Percentiles rank a stretch among this genome's conserved stretches.
Evolutionary conservation across 352 stramenopile species (phyloP).

Genomic region (Phytophthora lateralis): DNA sequence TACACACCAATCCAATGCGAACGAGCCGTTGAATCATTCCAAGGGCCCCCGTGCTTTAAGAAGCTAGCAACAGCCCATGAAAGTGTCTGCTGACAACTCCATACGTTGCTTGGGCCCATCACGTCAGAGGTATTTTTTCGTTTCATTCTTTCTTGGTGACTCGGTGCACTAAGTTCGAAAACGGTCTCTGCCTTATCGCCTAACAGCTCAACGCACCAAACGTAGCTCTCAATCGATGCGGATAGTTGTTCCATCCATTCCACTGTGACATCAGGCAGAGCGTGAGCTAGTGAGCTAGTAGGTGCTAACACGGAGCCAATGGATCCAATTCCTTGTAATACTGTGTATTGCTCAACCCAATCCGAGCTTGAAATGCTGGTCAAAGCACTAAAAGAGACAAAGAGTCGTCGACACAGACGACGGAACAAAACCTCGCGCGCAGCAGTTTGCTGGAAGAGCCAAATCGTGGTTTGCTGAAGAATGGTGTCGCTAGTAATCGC

Average conservation of each 20-base stretch:
- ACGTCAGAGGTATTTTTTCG: slow-evolving; percentile 34
- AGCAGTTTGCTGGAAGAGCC: slow-evolving; percentile 51
- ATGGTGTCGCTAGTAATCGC: slow-evolving; percentile 11
- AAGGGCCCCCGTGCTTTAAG: slow-evolving; percentile 34
- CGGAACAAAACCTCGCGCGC: slow-evolving; percentile 47
- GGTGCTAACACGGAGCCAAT: slow-evolving; percentile 52
- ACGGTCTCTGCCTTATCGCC: slow-evolving; percentile 34
- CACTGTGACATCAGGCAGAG: slow-evolving; percentile 30
- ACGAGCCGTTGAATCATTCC: slow-evolving; percentile 14
- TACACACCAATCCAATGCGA: slow-evolving; percentile 30
- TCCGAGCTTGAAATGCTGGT: slow-evolving; percentile 42
- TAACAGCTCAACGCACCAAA: slow-evolving; percentile 59
- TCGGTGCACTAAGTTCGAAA: slow-evolving; percentile 7
- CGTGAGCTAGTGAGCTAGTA: slow-evolving; percentile 43
- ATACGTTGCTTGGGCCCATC: background rate
- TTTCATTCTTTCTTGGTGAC: slow-evolving; percentile 28
- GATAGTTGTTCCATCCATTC: slow-evolving; percentile 72
- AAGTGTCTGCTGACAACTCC: slow-evolving; percentile 33
- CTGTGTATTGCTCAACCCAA: slow-evolving; percentile 60
- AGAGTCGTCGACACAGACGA: slow-evolving; percentile 45
- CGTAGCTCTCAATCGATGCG: slow-evolving; percentile 61
- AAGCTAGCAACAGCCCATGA: slow-evolving; percentile 46
- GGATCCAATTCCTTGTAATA: slow-evolving; percentile 15
- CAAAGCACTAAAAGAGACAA: slow-evolving; percentile 51
- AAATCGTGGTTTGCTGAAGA: slow-evolving; percentile 32